Percentiles rank a stretch among this genome's conserved stretches.
Evolutionary conservation across 2,329 filamentous ascomycete species (phyloP).

Genomic region (Xylaria sp.): DNA sequence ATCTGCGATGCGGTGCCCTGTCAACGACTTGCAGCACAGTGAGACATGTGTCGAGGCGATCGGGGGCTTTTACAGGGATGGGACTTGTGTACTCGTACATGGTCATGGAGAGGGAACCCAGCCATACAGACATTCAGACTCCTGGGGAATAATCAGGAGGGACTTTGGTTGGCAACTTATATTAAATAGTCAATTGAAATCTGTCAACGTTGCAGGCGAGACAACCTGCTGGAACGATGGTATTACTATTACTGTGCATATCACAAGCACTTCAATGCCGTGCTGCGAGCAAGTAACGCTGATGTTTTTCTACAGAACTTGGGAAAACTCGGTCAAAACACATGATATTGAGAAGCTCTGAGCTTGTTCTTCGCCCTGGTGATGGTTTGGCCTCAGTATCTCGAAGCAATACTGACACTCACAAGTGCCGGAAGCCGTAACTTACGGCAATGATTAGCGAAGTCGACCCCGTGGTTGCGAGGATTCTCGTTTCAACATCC

Average conservation of each 20-base stretch:
- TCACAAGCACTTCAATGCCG: background rate
- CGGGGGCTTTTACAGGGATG: background rate
- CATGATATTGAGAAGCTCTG: too few relatives aligned
- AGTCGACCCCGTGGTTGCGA: background rate
- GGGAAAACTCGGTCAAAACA: too few relatives aligned
- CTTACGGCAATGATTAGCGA: background rate
- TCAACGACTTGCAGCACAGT: slow-evolving; percentile 5
- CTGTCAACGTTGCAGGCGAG: background rate
- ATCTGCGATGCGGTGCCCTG: background rate
- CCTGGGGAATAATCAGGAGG: too few relatives aligned
- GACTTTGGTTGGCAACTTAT: background rate
- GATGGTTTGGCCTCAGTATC: background rate
- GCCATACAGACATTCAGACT: too few relatives aligned
- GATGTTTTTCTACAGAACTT: too few relatives aligned
- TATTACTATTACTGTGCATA: background rate
- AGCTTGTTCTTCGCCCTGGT: background rate
- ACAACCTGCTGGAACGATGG: background rate
- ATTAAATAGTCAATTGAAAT: background rate
- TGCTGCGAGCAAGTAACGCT: background rate
- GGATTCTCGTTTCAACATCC: background rate
- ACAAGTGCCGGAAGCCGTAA: background rate
- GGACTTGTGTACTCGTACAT: background rate
- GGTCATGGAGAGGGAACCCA: background rate
- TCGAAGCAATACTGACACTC: background rate
- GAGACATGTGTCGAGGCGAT: slow-evolving; percentile 7